Percentiles rank a stretch among this genome's conserved stretches.
Conservation (phyloP, 805 yeast genomes). For the Candida loeiensis region DNA sequence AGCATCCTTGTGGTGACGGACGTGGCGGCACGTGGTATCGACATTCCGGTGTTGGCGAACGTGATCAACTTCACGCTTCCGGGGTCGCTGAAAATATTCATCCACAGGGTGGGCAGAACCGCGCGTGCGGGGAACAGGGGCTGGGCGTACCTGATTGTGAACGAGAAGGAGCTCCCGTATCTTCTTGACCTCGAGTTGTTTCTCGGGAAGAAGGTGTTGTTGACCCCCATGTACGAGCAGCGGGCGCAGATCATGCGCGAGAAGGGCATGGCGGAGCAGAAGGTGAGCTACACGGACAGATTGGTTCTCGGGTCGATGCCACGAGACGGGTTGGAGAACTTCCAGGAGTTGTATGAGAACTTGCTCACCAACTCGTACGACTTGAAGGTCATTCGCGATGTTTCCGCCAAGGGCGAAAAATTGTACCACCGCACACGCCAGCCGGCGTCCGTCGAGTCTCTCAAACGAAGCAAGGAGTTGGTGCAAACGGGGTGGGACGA, state of each 20-base stretch:
- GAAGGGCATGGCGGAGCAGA: constrained; percentile 51
- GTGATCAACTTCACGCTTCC: constrained; percentile 91
- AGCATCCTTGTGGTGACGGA: constrained; percentile 93
- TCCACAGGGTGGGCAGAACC: constrained; percentile 98
- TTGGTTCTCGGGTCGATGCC: constrained; percentile 84
- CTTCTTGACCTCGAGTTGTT: constrained; percentile 86
- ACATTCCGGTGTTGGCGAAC: constrained; percentile 93
- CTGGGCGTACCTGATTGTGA: constrained; percentile 91
- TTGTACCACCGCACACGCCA: constrained; percentile 80
- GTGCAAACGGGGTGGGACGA: constrained; percentile 82
- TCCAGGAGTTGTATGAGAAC: constrained; percentile 67
- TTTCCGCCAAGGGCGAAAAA: constrained; percentile 83
- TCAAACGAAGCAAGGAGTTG: constrained; percentile 79
- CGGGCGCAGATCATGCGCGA: constrained; percentile 50
- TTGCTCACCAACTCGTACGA: constrained; percentile 66
- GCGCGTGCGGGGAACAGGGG: constrained; percentile 99
- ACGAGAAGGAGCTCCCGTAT: constrained; percentile 85
- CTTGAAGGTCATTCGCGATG: constrained; percentile 57
- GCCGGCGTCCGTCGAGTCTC: constrained; percentile 82
- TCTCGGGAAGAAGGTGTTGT: constrained; percentile 73
- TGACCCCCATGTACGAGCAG: constrained; percentile 67
- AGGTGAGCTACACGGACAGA: constrained; percentile 65
- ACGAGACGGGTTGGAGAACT: constrained; percentile 61
- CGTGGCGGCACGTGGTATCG: constrained; percentile 98
- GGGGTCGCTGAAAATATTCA: constrained; percentile 85